These are phyloP conservation scores for Sordariomycetes sp. DNA, from an alignment of 2,329 filamentous ascomycete genomes.

Conservation along the genomic window DNA sequence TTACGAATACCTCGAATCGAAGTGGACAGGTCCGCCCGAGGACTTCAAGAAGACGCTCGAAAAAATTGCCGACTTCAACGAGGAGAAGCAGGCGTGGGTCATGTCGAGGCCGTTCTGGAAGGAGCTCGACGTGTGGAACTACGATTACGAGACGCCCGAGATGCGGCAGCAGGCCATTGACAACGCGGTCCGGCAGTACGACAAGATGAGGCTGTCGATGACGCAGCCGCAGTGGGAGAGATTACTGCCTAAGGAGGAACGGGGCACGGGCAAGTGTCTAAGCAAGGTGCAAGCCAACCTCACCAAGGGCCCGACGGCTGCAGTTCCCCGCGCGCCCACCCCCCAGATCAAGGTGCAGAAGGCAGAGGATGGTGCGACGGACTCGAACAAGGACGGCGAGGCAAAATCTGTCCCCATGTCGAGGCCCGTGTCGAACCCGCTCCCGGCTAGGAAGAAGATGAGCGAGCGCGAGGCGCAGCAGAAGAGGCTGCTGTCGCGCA, in stretches of 20 bases:
- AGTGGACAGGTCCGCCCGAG: conserved; percentile 35
- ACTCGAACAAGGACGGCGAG: conserved; percentile 17
- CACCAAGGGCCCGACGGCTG: conserved; percentile 33
- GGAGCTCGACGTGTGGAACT: conserved; percentile 51
- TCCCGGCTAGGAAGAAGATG: conserved; percentile 42
- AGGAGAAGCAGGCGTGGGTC: conserved; percentile 35
- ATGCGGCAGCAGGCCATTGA: conserved; percentile 48
- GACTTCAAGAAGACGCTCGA: conserved; percentile 40
- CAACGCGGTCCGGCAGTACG: conserved; percentile 45
- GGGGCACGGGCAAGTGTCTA: conserved; percentile 43
- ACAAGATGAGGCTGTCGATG: conserved; percentile 41
- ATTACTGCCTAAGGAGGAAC: conserved; percentile 41
- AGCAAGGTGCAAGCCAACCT: conserved; percentile 49
- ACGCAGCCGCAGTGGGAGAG: conserved; percentile 48
- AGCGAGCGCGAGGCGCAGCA: conserved; percentile 38
- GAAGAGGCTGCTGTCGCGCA: conserved; percentile 33
- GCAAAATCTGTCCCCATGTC: conserved; percentile 19
- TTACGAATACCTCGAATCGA: conserved; percentile 32
- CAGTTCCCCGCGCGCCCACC: conserved; percentile 12
- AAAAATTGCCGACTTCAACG: conserved; percentile 43
- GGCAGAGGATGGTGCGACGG: conserved; percentile 26
- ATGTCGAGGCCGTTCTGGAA: conserved; percentile 46
- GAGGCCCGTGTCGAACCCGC: conserved; percentile 36
- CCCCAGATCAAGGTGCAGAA: conserved; percentile 38
- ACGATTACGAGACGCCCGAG: conserved; percentile 37